Percentiles rank a stretch among this genome's conserved stretches.
These are phyloP conservation scores for Ganoderma meredithae DNA, from an alignment of 1,284 basidiomycete genomes.

Conservation along the genomic window DNA sequence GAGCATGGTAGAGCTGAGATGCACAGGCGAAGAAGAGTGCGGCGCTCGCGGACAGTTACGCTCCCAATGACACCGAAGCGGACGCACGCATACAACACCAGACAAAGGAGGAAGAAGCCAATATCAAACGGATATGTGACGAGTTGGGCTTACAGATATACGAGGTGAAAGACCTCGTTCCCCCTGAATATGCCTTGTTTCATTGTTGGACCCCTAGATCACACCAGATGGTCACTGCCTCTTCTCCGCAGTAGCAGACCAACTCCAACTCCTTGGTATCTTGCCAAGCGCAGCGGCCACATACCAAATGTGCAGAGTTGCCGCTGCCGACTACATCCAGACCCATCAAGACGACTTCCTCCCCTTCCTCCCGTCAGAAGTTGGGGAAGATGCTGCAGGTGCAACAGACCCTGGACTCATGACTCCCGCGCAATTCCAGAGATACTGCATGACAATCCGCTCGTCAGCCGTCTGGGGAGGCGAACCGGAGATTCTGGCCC, in stretches of 20 bases:
- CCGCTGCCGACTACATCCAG: constrained; percentile 86
- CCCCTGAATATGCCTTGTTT: not conserved
- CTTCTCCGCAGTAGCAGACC: constrained; percentile 93
- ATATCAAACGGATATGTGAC: constrained; percentile 74
- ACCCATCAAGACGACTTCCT: constrained; percentile 91
- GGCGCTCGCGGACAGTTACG: constrained; percentile 64
- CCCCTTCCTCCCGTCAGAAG: constrained; percentile 87
- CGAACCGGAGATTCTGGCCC: constrained; percentile 94
- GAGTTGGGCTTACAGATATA: constrained; percentile 72
- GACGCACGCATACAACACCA: constrained; percentile 76
- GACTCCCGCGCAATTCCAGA: constrained; percentile 70
- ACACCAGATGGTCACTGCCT: constrained; percentile 96
- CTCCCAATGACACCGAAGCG: constrained; percentile 65
- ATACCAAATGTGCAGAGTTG: constrained; percentile 67
- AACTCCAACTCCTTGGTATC: constrained; percentile 72
- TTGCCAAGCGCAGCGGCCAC: constrained; percentile 63
- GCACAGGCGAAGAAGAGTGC: constrained; percentile 80
- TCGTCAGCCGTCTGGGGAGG: constrained; percentile 95
- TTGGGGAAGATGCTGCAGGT: constrained; percentile 80
- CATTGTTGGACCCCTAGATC: constrained; percentile 61
- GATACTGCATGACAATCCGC: constrained; percentile 84
- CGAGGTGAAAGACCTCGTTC: constrained; percentile 57
- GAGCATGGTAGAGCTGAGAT: not conserved
- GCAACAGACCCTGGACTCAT: constrained; percentile 75
- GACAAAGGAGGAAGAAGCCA: constrained; percentile 75